Conservation (phyloP, 164 flowering plant species). For the Cinnamomum chago region DNA sequence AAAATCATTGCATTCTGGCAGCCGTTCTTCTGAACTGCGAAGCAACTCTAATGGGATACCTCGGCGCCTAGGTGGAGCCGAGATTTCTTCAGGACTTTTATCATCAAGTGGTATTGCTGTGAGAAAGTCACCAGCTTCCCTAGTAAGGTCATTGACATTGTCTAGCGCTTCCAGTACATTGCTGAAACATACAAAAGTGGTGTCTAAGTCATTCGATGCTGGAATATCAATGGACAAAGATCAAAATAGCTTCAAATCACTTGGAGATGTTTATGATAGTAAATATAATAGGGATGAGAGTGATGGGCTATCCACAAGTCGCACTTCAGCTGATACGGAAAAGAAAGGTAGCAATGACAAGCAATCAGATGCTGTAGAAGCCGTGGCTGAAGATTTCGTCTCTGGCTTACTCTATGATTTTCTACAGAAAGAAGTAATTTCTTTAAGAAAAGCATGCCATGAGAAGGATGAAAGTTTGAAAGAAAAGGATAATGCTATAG, state of each 20-base stretch:
- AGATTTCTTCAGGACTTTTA: slow-evolving; percentile 6
- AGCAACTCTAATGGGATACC: slow-evolving; percentile 2
- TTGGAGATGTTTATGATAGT: neutral
- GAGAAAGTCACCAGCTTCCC: slow-evolving; percentile 40
- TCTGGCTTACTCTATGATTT: slow-evolving; percentile 24
- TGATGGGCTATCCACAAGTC: neutral
- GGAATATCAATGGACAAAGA: slow-evolving; percentile 16
- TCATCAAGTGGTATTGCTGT: slow-evolving; percentile 42
- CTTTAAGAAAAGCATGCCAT: slow-evolving; percentile 24
- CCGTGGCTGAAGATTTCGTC: slow-evolving; percentile 19
- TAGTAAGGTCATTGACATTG: slow-evolving; percentile 3
- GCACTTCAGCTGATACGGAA: neutral
- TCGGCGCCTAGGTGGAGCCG: slow-evolving; percentile 21
- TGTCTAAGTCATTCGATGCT: slow-evolving; percentile 27
- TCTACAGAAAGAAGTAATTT: slow-evolving; percentile 30
- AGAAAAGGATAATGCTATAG: slow-evolving; percentile 33
- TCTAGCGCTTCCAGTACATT: slow-evolving; percentile 11
- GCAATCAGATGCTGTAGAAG: neutral
- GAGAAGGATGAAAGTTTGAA: slow-evolving; percentile 29
- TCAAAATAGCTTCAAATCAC: slow-evolving; percentile 8
- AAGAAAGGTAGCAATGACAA: slow-evolving; percentile 9
- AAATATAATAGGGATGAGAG: neutral
- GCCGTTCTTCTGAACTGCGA: slow-evolving; percentile 2
- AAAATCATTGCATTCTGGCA: slow-evolving; percentile 1
- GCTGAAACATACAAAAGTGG: slow-evolving; percentile 14